Evolutionary conservation across 768 basidiomycete species (phyloP).

Genomic region (Suillus brevipes): DNA sequence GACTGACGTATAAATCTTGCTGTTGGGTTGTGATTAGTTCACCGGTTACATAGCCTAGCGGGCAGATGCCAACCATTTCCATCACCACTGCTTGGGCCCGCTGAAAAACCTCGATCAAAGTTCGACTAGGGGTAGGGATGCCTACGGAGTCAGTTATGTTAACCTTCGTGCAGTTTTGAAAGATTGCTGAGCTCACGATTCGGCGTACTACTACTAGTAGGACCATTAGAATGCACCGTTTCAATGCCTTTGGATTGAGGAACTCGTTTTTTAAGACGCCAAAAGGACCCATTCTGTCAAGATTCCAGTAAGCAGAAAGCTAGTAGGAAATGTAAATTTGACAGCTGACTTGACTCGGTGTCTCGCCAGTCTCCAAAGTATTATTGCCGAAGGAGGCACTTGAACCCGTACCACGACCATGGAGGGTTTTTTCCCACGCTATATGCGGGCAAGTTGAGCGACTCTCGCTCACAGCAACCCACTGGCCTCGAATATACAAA

Average conservation of each 20-base stretch:
- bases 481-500: too few relatives aligned
- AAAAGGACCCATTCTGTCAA: neutral
- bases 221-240: neutral
- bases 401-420: too few relatives aligned
- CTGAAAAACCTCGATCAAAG: conserved; percentile 6
- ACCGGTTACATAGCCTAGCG: neutral
- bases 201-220: neutral
- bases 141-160: neutral
- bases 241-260: neutral
- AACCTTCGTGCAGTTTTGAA: neutral
- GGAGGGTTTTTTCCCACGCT: too few relatives aligned
- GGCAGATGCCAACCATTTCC: neutral
- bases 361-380: neutral
- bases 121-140: neutral
- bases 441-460: too few relatives aligned
- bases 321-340: neutral
- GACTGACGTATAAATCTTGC: conserved; percentile 8
- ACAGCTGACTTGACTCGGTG: neutral
- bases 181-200: neutral
- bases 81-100: conserved; percentile 3
- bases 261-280: neutral
- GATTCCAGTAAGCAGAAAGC: neutral
- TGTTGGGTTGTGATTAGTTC: neutral
- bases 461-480: too few relatives aligned
- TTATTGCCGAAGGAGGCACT: too few relatives aligned